phyloP scores from a whole-genome alignment of 2,329 filamentous ascomycete species.

The Nothomitra cinnamomea region DNA sequence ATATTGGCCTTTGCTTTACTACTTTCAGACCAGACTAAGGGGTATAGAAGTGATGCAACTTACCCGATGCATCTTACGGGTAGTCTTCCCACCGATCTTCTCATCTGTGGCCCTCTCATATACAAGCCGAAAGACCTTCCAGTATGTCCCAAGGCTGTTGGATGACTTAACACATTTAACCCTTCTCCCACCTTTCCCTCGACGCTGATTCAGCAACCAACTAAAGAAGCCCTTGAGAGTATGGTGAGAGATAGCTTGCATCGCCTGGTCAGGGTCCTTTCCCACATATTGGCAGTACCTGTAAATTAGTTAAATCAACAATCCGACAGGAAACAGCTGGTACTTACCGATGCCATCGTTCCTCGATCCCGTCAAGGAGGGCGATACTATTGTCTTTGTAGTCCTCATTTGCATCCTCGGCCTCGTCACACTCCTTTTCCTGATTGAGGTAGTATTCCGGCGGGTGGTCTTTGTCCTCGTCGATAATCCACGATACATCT shows the following conservation, averaged over 20 bases:
- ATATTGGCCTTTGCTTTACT: background rate
- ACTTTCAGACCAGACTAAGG: background rate
- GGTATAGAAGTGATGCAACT: background rate
- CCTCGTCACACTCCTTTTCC: slow-evolving; percentile 11
- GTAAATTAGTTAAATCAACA: background rate
- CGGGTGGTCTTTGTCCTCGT: background rate
- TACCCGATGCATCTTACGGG: background rate
- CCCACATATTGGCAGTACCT: background rate
- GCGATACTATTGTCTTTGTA: slow-evolving; percentile 12
- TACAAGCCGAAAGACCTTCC: too few relatives aligned
- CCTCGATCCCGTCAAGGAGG: slow-evolving; percentile 10
- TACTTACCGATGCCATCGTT: slow-evolving; percentile 13
- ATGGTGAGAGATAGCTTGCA: background rate
- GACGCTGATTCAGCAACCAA: background rate
- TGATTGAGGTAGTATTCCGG: too few relatives aligned
- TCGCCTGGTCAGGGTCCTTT: background rate
- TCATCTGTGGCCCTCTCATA: too few relatives aligned
- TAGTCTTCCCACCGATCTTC: background rate
- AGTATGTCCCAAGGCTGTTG: too few relatives aligned
- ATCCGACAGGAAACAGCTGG: background rate
- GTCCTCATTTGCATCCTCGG: slow-evolving; percentile 12
- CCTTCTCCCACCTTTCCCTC: background rate
- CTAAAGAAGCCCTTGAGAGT: background rate
- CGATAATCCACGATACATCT: background rate
- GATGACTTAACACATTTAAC: too few relatives aligned